These are phyloP conservation scores for Tritrichomonas musculus DNA, from an alignment of 208 protist species.

Conservation along the genomic window DNA sequence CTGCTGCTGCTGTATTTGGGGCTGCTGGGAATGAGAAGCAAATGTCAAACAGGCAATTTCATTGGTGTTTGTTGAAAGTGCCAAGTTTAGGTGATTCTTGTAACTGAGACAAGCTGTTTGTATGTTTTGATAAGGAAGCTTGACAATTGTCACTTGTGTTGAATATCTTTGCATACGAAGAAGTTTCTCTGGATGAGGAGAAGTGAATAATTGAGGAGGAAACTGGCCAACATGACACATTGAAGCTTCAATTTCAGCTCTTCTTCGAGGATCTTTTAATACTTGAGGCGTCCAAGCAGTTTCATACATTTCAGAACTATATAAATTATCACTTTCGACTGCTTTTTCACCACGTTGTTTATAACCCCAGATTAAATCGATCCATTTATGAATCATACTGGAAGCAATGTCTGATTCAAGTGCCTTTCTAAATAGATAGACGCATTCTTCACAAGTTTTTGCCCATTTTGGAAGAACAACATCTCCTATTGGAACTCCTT, in stretches of 20 bases:
- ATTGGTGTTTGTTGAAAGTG: no score
- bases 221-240: constrained; percentile 57
- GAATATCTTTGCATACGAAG: no score
- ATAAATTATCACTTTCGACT: background rate
- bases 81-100: no score
- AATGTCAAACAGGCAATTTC: no score
- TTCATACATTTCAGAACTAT: background rate
- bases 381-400: constrained; percentile 53
- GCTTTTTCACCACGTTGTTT: background rate
- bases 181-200: constrained; percentile 47
- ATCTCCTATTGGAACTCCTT: constrained; percentile 38
- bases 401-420: constrained; percentile 70
- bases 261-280: background rate
- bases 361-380: constrained; percentile 11
- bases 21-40: no score
- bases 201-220: constrained; percentile 53
- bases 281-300: background rate
- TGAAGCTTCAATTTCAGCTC: constrained; percentile 37
- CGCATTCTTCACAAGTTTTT: background rate
- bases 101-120: no score
- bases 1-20: no score
- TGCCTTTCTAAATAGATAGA: constrained; percentile 31
- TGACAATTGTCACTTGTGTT: no score
- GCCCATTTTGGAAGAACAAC: constrained; percentile 47
- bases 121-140: no score